phyloP scores from a whole-genome alignment of 2,329 filamentous ascomycete species.

The Ceratocystis alfenasii region DNA sequence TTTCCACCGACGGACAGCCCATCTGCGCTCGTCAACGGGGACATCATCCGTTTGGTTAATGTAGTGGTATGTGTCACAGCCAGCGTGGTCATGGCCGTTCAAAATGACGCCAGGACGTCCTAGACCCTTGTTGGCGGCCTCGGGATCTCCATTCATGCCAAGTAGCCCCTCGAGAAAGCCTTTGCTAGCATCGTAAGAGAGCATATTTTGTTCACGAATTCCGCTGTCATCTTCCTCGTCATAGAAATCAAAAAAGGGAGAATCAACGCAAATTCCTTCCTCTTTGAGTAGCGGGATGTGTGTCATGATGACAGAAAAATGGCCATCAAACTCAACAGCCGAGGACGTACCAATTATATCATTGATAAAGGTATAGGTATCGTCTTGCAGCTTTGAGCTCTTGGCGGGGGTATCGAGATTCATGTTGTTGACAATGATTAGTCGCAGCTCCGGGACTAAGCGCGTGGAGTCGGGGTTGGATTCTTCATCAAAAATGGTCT shows the following conservation, averaged over 20 bases:
- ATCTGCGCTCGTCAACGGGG: conserved; percentile 33
- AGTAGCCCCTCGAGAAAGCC: conserved; percentile 77
- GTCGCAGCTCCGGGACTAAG: conserved; percentile 56
- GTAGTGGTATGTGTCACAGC: conserved; percentile 81
- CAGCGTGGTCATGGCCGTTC: conserved; percentile 90
- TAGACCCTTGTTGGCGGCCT: conserved; percentile 47
- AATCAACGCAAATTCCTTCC: conserved; percentile 69
- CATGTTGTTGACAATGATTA: conserved; percentile 84
- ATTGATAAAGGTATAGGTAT: conserved; percentile 69
- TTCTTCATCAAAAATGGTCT: conserved; percentile 34
- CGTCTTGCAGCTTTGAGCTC: conserved; percentile 53
- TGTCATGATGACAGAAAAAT: conserved; percentile 75
- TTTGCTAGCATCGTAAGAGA: conserved; percentile 58
- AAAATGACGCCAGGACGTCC: conserved; percentile 69
- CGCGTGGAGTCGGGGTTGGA: conserved; percentile 37
- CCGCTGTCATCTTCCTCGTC: conserved; percentile 51
- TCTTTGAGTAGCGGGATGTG: conserved; percentile 85
- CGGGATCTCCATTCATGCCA: conserved; percentile 54
- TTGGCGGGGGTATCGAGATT: conserved; percentile 78
- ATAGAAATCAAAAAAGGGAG: conserved; percentile 73
- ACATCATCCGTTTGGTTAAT: conserved; percentile 49
- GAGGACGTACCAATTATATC: conserved; percentile 50
- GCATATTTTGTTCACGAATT: conserved; percentile 81
- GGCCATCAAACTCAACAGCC: conserved; percentile 48
- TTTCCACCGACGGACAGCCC: conserved; percentile 40